These are phyloP conservation scores for Calonectria montana DNA, from an alignment of 2,329 filamentous ascomycete genomes.

Conservation along the genomic window DNA sequence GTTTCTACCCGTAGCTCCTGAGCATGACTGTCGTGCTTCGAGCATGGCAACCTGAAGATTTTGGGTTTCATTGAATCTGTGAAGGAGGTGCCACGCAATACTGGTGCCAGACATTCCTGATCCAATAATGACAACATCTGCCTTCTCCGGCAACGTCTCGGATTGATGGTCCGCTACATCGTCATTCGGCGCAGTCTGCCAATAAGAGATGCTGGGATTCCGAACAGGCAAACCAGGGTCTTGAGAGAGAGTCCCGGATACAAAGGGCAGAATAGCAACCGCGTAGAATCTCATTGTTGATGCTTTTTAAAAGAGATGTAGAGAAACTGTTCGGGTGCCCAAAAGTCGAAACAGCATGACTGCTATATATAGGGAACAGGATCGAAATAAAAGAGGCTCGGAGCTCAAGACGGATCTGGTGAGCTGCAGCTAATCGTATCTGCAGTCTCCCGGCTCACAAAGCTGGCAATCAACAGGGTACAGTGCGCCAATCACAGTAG, in stretches of 20 bases:
- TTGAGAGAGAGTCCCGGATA: neutral
- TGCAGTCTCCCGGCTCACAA: no score
- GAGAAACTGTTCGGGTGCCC: no score
- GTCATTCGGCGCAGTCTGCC: constrained; percentile 2
- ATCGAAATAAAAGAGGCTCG: no score
- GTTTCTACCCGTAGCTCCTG: constrained; percentile 8
- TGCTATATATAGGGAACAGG: neutral
- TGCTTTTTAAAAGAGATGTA: neutral
- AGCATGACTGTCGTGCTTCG: constrained; percentile 7
- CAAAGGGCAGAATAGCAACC: neutral
- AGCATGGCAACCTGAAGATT: constrained; percentile 3
- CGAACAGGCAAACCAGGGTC: constrained; percentile 4
- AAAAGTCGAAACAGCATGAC: neutral
- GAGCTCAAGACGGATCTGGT: no score
- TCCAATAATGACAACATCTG: constrained; percentile 9
- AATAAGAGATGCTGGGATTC: constrained; percentile 14
- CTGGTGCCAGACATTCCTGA: constrained; percentile 16
- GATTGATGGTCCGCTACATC: constrained; percentile 12
- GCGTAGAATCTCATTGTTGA: neutral
- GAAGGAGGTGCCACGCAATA: constrained; percentile 10
- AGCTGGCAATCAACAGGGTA: neutral
- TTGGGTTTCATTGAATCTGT: neutral
- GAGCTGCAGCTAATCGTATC: no score
- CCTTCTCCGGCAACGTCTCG: neutral
- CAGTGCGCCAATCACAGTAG: neutral